Conservation (phyloP, 2,329 filamentous ascomycete genomes). For the Leptographium radiaticola region DNA sequence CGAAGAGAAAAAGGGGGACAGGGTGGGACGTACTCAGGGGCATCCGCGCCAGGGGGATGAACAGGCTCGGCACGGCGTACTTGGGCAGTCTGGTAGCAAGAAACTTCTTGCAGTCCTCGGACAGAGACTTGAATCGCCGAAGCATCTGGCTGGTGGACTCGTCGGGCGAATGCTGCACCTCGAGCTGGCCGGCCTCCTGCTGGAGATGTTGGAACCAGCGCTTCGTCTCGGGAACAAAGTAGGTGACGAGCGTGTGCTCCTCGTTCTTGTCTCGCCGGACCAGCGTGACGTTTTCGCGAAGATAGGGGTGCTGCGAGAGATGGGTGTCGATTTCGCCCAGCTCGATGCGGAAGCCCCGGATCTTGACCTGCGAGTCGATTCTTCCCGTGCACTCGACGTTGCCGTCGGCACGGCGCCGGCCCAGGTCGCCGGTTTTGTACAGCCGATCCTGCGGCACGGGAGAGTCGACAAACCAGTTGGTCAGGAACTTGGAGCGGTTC, state of each 20-base stretch:
- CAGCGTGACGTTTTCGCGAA: constrained; percentile 77
- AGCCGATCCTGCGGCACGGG: constrained; percentile 64
- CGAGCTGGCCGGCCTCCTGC: constrained; percentile 39
- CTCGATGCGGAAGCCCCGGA: constrained; percentile 24
- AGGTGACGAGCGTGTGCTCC: constrained; percentile 77
- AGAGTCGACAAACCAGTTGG: constrained; percentile 76
- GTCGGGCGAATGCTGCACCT: constrained; percentile 13
- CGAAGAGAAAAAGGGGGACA: neutral
- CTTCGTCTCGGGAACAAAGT: constrained; percentile 70
- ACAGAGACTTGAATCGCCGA: constrained; percentile 7
- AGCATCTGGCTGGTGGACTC: constrained; percentile 8
- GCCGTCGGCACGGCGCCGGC: constrained; percentile 55
- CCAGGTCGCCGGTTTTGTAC: constrained; percentile 80
- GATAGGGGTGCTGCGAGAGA: constrained; percentile 57
- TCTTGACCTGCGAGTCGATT: constrained; percentile 65
- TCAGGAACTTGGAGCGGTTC: constrained; percentile 64
- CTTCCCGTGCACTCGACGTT: constrained; percentile 69
- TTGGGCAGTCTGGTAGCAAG: constrained; percentile 58
- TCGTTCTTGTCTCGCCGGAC: constrained; percentile 74
- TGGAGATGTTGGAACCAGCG: constrained; percentile 48
- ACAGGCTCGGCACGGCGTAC: constrained; percentile 64
- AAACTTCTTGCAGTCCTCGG: constrained; percentile 22
- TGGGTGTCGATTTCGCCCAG: constrained; percentile 85
- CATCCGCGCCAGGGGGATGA: constrained; percentile 55
- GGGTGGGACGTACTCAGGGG: constrained; percentile 7